Evolutionary conservation across 1,284 basidiomycete genomes (phyloP), one percentile per base, ranked within the genome.

Genomic region (Athelia sp.): DNA sequence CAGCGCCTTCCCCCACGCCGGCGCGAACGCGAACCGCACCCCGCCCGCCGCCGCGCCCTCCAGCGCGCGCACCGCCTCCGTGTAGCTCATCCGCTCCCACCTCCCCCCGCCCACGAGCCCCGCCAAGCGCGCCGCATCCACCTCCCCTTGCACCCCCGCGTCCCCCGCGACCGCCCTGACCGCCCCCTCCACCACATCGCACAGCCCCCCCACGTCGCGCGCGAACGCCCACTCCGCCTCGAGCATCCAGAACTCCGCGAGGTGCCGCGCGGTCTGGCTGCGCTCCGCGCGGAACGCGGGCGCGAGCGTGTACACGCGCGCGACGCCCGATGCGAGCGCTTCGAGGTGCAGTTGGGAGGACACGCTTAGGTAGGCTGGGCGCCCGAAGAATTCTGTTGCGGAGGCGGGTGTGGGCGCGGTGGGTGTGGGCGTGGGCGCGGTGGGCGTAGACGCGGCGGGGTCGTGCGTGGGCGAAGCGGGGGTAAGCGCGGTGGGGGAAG

Each of bases 201-300:
- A 88, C 14, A 97, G 67, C 18, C 81, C 79, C 1, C 67, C 64
- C 4, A 86, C 68, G 14, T 62, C 58, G 24, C 62, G 59, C 24
- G 65, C 69, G 62, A 90, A 90, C 0, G 82, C 82, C 73, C 90
- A 83, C 63, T 97, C 96, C 0, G 90, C 93, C 69, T 99, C 96
- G 50, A 97, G 79, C 96, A 99, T 99, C 90, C 93, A 97, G 67
- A 99, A 99, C 64, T 99, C 97, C 45, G 92, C 83, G 6, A 99
- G 78, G 66, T 99, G 96, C n/a, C 96, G 78, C 45, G 82, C 83
- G 1, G 96, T 98, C 57, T 87, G 79, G 3, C 85, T 90, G 6
- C 83, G 82, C 61, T 99, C 96, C 17, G 96, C 96, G 18, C 96
- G 86, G 69, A 99, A 99, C 51, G 86, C 86, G 0, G 96, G 95